A percentile compares a stretch with the other conserved stretches of the same genome.
These are phyloP conservation scores for Pyricularia pennisetigena DNA, from an alignment of 2,329 filamentous ascomycete species.

Conservation along the genomic window DNA sequence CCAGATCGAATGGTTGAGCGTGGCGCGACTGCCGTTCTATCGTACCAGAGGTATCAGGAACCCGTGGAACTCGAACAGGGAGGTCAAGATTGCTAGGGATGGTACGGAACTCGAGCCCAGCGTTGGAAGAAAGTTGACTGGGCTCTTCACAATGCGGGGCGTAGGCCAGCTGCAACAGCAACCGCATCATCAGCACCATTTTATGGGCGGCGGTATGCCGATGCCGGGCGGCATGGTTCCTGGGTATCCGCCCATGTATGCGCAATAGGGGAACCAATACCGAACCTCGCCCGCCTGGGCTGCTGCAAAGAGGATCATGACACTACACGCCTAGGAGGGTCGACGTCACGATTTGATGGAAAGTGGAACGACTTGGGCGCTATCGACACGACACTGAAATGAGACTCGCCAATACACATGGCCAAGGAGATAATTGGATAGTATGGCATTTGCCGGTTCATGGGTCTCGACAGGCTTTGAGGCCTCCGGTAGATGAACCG, in stretches of 20 bases:
- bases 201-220: neutral
- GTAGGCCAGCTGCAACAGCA: neutral
- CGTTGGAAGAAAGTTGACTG: conserved; percentile 66
- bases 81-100: conserved; percentile 92
- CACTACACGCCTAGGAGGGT: neutral
- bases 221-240: neutral
- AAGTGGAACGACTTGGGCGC: neutral
- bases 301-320: neutral
- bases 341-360: neutral
- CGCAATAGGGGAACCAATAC: neutral
- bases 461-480: neutral
- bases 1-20: conserved; percentile 82
- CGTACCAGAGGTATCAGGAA: conserved; percentile 80
- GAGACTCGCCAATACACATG: neutral
- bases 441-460: neutral
- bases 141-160: conserved; percentile 58
- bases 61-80: conserved; percentile 88
- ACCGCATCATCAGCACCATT: neutral
- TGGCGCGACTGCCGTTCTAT: conserved; percentile 75
- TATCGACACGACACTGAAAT: neutral
- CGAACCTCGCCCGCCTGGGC: neutral
- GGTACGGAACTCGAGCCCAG: conserved; percentile 85
- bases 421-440: neutral
- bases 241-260: neutral
- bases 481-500: neutral